Base-by-base conservation (phyloP, 306 rosid species). In the Acacia melanoxylon region DNA sequence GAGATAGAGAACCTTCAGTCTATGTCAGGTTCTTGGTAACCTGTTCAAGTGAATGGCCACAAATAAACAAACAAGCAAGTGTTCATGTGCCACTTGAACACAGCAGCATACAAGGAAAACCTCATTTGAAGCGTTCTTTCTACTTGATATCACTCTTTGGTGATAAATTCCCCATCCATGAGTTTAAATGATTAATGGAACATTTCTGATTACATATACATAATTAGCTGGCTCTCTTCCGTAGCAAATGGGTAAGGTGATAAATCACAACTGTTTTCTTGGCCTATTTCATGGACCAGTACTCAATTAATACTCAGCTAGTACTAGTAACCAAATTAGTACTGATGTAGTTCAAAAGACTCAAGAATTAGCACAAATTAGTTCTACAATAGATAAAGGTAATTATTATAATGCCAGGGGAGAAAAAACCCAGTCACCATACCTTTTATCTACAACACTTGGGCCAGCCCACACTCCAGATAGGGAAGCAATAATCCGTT, bases 381-480 rank as follows among this genome's bases (percentile, higher is more conserved):
- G 82, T 70, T 44, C n/a, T 29, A 56, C 75, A 59, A 19, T 58
- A 40, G 66, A 86, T 61, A 81, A 49, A 61, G 24, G 25, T 12
- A 63, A 79, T 62, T n/a, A 68, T 51, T 24, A 49, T 45, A 49
- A 72, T 35, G 31, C 22, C 22, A 68, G 14, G 27, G 31, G 0
- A 15, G 20, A 61, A 49, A 56, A 62, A 71, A 45, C 61, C 79
- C 10, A 44, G 79, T 65, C 37, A 74, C 65, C 86, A 59, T 86
- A 95, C 99, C 89, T 90, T 62, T 82, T 86, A 80, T 85, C 96
- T 0, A 85, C 78, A 58, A 91, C 84, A 78, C 87, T 89, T 79
- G 93, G 86, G 72, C 99, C 99, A 33, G 96, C 85, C 98, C 99
- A 93, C 29, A 93, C 94, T 24, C 94, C 98, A 67, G 88, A 87